A percentile compares a stretch with the other conserved stretches of the same genome.
Conservation (phyloP, 1,139 yeast species). For the Diutina siamensis region DNA sequence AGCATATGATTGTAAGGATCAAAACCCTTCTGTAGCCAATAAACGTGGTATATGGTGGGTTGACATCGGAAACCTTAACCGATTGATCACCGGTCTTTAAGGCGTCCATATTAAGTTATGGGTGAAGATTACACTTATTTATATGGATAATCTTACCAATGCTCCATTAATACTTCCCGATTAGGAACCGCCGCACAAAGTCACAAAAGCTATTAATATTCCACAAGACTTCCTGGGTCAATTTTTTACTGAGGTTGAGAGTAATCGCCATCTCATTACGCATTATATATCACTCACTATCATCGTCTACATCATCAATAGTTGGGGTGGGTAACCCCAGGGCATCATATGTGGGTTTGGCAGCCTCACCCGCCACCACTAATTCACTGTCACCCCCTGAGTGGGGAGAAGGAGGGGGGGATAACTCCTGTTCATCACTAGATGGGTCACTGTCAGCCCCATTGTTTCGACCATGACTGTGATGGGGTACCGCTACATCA, state of each 20-base stretch:
- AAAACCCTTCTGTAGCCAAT: background rate
- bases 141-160: background rate
- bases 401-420: background rate
- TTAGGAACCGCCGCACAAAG: background rate
- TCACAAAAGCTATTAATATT: background rate
- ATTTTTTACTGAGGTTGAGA: too few relatives aligned
- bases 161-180: background rate
- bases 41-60: background rate
- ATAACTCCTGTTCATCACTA: background rate
- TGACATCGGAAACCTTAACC: background rate
- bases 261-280: background rate
- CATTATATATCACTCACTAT: background rate
- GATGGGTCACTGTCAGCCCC: background rate
- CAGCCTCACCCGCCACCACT: background rate
- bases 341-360: background rate
- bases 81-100: too few relatives aligned
- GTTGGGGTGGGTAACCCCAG: conserved; percentile 6
- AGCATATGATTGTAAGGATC: background rate
- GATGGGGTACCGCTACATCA: conserved; percentile 3
- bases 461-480: background rate
- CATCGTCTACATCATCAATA: background rate
- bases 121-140: too few relatives aligned
- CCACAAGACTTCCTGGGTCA: too few relatives aligned
- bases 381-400: background rate
- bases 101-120: too few relatives aligned